phyloP scores from a whole-genome alignment of 2,329 filamentous ascomycete genomes.

The Sarocladium oryzae region DNA sequence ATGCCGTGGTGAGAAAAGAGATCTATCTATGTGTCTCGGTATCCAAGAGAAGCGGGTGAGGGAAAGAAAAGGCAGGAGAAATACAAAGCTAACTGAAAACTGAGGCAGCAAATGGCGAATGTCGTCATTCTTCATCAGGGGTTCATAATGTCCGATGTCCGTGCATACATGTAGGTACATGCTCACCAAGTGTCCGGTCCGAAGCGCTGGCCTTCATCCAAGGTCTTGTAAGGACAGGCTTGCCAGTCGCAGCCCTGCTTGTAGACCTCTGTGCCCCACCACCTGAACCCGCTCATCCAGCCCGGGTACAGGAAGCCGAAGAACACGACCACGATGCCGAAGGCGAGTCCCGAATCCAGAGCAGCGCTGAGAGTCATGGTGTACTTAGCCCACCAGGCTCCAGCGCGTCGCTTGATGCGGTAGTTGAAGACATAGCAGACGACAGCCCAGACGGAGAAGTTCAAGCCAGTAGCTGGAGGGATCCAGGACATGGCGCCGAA shows the following conservation, averaged over 20 bases:
- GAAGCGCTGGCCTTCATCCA: conserved; percentile 59
- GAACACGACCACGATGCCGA: conserved; percentile 77
- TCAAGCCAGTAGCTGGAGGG: conserved; percentile 77
- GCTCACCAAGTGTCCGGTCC: conserved; percentile 56
- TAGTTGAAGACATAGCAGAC: conserved; percentile 84
- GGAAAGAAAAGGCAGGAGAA: not conserved
- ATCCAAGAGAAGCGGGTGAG: not conserved
- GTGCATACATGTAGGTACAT: too few relatives aligned
- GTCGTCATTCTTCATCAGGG: not conserved
- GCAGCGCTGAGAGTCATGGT: conserved; percentile 84
- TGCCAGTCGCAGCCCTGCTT: conserved; percentile 82
- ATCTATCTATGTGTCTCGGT: not conserved
- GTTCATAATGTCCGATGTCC: too few relatives aligned
- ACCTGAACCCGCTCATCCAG: conserved; percentile 64
- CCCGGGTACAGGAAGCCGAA: conserved; percentile 82
- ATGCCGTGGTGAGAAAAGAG: not conserved
- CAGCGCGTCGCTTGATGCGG: conserved; percentile 59
- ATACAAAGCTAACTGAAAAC: not conserved
- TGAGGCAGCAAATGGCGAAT: not conserved
- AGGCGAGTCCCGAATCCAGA: conserved; percentile 74
- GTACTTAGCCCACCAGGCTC: conserved; percentile 84
- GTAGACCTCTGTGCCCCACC: conserved; percentile 87
- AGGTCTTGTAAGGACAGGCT: conserved; percentile 63
- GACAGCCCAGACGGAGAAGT: conserved; percentile 81
- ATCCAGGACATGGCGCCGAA: conserved; percentile 84